Evolutionary conservation across 1,284 basidiomycete genomes (phyloP).

Genomic region (Ceratobasidium sp.): DNA sequence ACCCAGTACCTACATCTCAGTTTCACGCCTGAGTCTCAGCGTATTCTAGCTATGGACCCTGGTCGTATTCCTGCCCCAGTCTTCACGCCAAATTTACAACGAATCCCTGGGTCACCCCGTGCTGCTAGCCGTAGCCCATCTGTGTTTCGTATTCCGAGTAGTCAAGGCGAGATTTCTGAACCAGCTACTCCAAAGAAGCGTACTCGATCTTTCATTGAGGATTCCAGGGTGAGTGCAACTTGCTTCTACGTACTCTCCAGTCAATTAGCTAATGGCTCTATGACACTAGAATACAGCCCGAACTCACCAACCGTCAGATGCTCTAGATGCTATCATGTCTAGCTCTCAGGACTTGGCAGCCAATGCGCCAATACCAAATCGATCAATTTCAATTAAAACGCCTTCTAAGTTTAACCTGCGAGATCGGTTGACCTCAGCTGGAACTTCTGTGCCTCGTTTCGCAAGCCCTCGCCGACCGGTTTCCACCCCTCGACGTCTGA

Average conservation of each 20-base stretch:
- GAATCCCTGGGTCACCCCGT: neutral
- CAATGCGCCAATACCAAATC: neutral
- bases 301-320: neutral
- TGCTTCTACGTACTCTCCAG: neutral
- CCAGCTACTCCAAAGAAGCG: slow-evolving; percentile 22
- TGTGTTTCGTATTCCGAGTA: slow-evolving; percentile 9
- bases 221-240: slow-evolving; percentile 4
- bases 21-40: slow-evolving; percentile 20
- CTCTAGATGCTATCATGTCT: neutral
- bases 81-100: slow-evolving; percentile 1
- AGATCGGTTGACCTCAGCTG: neutral
- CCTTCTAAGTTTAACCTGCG: neutral
- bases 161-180: slow-evolving; percentile 24
- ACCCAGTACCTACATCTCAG: slow-evolving; percentile 23
- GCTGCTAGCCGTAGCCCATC: neutral
- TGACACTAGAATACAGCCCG: neutral
- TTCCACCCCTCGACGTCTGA: neutral
- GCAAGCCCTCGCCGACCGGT: slow-evolving; percentile 5
- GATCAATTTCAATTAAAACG: slow-evolving; percentile 2
- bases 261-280: neutral
- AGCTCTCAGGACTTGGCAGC: neutral
- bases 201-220: neutral
- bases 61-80: neutral
- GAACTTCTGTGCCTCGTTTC: neutral
- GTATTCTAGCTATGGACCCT: neutral